These are phyloP conservation scores for Calocybe indica DNA, from an alignment of 768 basidiomycete species.

Conservation along the genomic window DNA sequence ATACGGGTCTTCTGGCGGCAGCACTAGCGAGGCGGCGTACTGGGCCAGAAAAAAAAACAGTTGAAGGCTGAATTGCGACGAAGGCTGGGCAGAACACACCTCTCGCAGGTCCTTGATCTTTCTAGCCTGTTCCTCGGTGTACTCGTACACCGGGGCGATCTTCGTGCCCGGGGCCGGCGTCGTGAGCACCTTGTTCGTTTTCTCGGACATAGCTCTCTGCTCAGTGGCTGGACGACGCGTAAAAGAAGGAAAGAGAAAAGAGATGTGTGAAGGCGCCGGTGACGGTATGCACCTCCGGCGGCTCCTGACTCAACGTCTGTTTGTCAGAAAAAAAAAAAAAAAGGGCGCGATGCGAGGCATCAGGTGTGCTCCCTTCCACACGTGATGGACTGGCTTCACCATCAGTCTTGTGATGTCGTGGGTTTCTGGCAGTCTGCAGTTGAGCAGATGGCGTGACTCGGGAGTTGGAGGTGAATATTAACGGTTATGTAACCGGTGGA, in stretches of 20 bases:
- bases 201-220: constrained; percentile 8
- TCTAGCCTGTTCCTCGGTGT: constrained; percentile 55
- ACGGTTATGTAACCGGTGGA: too few species aligned
- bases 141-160: constrained; percentile 49
- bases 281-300: neutral
- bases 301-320: neutral
- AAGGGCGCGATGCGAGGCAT: too few species aligned
- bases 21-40: constrained; percentile 61
- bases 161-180: constrained; percentile 47
- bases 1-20: constrained; percentile 69
- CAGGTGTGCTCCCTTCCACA: too few species aligned
- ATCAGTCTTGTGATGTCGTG: too few species aligned
- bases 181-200: constrained; percentile 42
- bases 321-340: too few species aligned
- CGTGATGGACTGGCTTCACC: too few species aligned
- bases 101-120: constrained; percentile 57
- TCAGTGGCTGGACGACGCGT: constrained; percentile 3
- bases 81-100: constrained; percentile 31
- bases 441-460: too few species aligned
- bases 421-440: too few species aligned
- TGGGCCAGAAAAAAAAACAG: constrained; percentile 19
- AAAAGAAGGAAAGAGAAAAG: constrained; percentile 3
- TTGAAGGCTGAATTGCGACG: neutral
- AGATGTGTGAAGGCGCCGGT: constrained; percentile 2
- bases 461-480: too few species aligned